Conservation (phyloP, 805 yeast genomes). For the Barnettozyma populi region DNA sequence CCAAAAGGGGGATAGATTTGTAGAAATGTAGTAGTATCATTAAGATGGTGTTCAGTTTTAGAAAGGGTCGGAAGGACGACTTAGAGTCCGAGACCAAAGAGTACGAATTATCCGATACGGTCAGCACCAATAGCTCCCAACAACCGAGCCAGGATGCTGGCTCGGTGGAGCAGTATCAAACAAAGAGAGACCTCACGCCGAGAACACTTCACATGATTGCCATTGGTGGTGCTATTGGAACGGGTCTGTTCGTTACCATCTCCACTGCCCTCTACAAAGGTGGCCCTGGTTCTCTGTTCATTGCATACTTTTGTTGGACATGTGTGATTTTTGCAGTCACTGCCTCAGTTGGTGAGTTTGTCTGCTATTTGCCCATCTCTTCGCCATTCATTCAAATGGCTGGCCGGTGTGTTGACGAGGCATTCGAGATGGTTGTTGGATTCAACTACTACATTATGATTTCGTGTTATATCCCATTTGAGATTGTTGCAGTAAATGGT, state of each 20-base stretch:
- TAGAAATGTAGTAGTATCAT: not conserved
- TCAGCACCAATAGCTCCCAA: not conserved
- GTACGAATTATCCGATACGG: conserved; percentile 4
- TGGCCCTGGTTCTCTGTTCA: conserved; percentile 60
- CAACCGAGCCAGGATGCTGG: conserved; percentile 6
- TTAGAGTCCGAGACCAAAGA: conserved; percentile 5
- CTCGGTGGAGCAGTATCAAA: conserved; percentile 9
- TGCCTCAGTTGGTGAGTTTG: conserved; percentile 68
- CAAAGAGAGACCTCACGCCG: conserved; percentile 8
- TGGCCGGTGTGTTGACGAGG: conserved; percentile 66
- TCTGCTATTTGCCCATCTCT: conserved; percentile 61
- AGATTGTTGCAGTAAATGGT: conserved; percentile 69
- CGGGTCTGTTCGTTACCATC: conserved; percentile 56
- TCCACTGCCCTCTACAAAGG: conserved; percentile 50
- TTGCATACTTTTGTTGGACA: conserved; percentile 62
- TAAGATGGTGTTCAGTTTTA: not conserved
- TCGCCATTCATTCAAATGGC: conserved; percentile 73
- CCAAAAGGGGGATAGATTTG: not conserved
- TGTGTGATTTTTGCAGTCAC: conserved; percentile 58
- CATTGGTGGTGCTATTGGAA: conserved; percentile 40
- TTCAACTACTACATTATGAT: conserved; percentile 71
- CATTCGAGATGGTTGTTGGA: conserved; percentile 64
- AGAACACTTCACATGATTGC: conserved; percentile 12
- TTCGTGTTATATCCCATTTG: conserved; percentile 72
- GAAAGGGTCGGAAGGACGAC: not conserved